Conservation (phyloP, 2,329 filamentous ascomycete genomes). For the Xylariaceae sp. region DNA sequence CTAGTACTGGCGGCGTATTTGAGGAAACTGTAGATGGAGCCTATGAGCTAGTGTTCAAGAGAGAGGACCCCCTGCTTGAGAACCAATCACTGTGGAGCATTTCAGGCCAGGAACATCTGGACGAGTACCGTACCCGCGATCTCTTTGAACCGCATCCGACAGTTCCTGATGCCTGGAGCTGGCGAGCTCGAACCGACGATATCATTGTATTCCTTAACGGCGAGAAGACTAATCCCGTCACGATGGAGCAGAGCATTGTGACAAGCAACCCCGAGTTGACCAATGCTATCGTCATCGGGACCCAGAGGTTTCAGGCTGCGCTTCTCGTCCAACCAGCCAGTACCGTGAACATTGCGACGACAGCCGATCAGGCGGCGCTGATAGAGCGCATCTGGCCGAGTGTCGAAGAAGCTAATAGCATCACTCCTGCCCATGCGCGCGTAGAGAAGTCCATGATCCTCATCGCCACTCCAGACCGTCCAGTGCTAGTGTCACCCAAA, state of each 20-base stretch:
- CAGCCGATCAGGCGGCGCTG: conserved; percentile 18
- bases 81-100: conserved; percentile 15
- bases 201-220: conserved; percentile 32
- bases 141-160: conserved; percentile 24
- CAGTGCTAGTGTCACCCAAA: conserved; percentile 21
- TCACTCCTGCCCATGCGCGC: conserved; percentile 19
- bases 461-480: conserved; percentile 8
- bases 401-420: conserved; percentile 20
- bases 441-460: conserved; percentile 20
- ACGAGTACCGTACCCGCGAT: conserved; percentile 22
- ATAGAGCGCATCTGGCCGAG: conserved; percentile 22
- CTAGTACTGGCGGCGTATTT: conserved; percentile 24
- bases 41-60: conserved; percentile 24
- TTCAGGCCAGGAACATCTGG: conserved; percentile 13
- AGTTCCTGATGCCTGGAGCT: conserved; percentile 24
- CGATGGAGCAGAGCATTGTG: conserved; percentile 26
- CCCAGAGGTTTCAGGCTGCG: conserved; percentile 21
- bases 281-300: conserved; percentile 18
- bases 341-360: conserved; percentile 1
- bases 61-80: conserved; percentile 8
- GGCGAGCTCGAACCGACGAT: conserved; percentile 27
- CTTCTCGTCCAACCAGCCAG: conserved; percentile 18
- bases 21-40: conserved; percentile 19
- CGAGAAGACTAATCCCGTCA: conserved; percentile 28
- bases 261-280: conserved; percentile 13